These are phyloP conservation scores for Trichoderma erinaceum DNA, from an alignment of 495 filamentous ascomycete species.

Conservation along the genomic window DNA sequence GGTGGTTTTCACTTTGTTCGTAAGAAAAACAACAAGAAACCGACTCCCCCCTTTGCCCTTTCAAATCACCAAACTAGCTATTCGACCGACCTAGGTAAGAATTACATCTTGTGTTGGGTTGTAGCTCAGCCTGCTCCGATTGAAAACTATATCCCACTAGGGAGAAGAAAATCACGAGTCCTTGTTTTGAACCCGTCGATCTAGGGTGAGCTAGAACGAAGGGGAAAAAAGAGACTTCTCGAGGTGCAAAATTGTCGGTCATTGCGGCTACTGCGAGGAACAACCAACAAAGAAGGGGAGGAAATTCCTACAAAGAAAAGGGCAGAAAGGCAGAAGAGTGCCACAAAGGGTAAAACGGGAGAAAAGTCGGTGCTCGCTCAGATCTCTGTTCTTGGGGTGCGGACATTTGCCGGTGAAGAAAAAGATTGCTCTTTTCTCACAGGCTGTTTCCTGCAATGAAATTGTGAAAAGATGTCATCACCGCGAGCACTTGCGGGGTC, in stretches of 20 bases:
- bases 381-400: conserved; percentile 38
- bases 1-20: conserved; percentile 22
- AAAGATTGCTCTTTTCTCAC: neutral
- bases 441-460: neutral
- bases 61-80: conserved; percentile 10
- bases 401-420: neutral
- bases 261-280: conserved; percentile 20
- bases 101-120: conserved; percentile 3
- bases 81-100: neutral
- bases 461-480: conserved; percentile 1
- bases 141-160: conserved; percentile 53
- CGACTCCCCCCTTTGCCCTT: neutral
- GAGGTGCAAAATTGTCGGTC: conserved; percentile 19
- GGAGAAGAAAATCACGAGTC: conserved; percentile 17
- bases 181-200: neutral
- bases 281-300: neutral
- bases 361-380: conserved; percentile 25
- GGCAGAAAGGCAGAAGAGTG: neutral
- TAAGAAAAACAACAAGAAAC: conserved; percentile 5
- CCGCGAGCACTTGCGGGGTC: neutral
- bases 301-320: neutral
- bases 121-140: conserved; percentile 41
- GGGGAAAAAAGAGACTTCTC: conserved; percentile 18
- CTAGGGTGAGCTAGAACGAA: neutral
- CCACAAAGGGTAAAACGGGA: neutral